Conservation (phyloP, 176 grass and related monocot species). For the Tuctoria greenei region DNA sequence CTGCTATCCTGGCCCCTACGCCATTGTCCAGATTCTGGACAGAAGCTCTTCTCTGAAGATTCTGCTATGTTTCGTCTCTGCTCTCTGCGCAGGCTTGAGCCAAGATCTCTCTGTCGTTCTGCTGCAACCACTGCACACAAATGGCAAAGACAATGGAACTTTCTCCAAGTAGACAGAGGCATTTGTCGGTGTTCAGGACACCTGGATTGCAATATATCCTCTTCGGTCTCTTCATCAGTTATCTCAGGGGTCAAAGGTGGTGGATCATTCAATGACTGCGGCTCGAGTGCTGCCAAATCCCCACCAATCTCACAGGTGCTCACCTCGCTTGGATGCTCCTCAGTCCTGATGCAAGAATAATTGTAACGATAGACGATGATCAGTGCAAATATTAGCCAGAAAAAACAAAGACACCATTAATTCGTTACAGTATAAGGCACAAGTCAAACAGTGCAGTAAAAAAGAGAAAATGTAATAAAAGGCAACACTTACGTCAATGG, state of each 20-base stretch:
- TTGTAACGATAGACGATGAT: background rate
- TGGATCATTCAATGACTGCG: background rate
- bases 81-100: no score
- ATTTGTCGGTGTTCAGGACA: no score
- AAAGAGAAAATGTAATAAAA: background rate
- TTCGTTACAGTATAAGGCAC: background rate
- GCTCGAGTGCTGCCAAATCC: background rate
- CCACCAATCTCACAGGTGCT: background rate
- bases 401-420: background rate
- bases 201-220: no score
- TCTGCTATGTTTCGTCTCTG: no score
- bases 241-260: background rate
- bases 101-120: no score
- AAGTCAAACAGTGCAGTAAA: no score
- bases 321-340: constrained; percentile 1
- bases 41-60: no score
- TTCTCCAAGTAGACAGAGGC: no score
- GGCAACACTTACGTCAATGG: background rate
- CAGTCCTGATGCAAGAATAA: background rate
- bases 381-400: background rate
- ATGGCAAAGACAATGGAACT: no score
- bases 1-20: no score
- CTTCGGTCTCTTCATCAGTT: background rate
- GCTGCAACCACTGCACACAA: no score
- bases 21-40: no score